Conservation (phyloP, 2,329 filamentous ascomycete species). For the Orbilia brochopaga region DNA sequence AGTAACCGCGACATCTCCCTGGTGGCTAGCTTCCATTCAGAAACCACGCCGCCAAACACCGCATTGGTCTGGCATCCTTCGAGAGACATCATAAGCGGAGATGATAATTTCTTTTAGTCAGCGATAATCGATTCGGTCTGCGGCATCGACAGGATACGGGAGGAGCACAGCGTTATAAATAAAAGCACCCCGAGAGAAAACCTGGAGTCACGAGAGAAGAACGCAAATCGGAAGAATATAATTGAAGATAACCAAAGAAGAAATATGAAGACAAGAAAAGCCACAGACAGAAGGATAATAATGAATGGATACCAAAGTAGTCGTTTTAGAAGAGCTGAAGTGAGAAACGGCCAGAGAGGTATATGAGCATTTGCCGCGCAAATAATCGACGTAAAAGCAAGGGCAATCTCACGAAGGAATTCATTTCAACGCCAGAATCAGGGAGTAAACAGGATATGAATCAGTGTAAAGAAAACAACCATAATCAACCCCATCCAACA, state of each 20-base stretch:
- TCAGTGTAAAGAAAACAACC: slow-evolving; percentile 9
- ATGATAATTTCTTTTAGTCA: neutral
- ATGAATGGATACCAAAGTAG: neutral
- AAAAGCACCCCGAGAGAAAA: neutral
- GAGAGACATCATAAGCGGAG: neutral
- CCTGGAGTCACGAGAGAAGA: slow-evolving; percentile 3
- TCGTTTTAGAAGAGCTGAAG: slow-evolving; percentile 6
- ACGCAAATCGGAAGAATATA: neutral
- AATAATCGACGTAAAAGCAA: slow-evolving; percentile 13
- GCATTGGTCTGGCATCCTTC: no score
- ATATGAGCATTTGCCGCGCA: slow-evolving; percentile 22
- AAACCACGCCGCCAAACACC: no score
- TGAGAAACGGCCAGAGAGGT: slow-evolving; percentile 21
- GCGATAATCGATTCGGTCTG: neutral
- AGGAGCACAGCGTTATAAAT: neutral
- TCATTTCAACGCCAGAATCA: slow-evolving; percentile 41
- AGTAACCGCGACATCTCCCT: neutral
- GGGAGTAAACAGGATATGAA: slow-evolving; percentile 24
- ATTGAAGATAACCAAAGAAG: neutral
- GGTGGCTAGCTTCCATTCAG: no score
- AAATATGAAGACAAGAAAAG: neutral
- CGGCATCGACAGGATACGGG: neutral
- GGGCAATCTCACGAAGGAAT: slow-evolving; percentile 20
- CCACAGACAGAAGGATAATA: neutral
- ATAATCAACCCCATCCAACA: slow-evolving; percentile 23